Percentiles rank a stretch among this genome's conserved stretches.
Evolutionary conservation across 2,329 filamentous ascomycete species (phyloP).

Genomic region (Penicillium expansum): DNA sequence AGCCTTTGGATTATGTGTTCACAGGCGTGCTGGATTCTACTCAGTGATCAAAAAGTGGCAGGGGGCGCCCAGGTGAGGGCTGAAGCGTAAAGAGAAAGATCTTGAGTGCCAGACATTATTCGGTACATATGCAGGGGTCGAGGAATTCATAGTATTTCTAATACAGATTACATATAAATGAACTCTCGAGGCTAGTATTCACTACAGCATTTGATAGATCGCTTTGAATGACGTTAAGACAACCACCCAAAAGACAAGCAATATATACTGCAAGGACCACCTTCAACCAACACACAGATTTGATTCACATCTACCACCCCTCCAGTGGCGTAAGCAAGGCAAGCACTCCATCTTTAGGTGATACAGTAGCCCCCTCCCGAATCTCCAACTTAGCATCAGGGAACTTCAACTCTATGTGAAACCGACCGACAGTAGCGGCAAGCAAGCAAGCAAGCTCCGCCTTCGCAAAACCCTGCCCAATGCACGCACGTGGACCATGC

Average conservation of each 20-base stretch:
- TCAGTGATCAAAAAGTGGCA: no score
- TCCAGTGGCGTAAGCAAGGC: constrained; percentile 57
- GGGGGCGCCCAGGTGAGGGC: no score
- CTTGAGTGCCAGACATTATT: not conserved
- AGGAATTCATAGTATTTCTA: not conserved
- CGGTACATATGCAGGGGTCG: not conserved
- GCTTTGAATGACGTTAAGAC: not conserved
- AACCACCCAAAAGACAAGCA: not conserved
- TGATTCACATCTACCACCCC: constrained; percentile 24
- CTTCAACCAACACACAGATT: not conserved
- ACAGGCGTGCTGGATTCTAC: no score
- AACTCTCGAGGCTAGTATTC: no score
- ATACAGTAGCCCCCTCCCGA: constrained; percentile 67
- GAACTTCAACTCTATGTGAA: constrained; percentile 66
- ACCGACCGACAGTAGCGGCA: constrained; percentile 72
- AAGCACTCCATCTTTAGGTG: constrained; percentile 69
- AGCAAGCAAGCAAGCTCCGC: constrained; percentile 82
- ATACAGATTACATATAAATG: no score
- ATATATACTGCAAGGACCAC: not conserved
- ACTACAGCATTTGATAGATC: not conserved
- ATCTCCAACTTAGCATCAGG: constrained; percentile 60
- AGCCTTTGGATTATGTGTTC: no score
- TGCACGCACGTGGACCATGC: constrained; percentile 82
- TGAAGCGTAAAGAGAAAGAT: no score
- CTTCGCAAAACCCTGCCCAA: constrained; percentile 76